Conservation (phyloP, 2,329 filamentous ascomycete genomes). For the Aspergillus sp. region DNA sequence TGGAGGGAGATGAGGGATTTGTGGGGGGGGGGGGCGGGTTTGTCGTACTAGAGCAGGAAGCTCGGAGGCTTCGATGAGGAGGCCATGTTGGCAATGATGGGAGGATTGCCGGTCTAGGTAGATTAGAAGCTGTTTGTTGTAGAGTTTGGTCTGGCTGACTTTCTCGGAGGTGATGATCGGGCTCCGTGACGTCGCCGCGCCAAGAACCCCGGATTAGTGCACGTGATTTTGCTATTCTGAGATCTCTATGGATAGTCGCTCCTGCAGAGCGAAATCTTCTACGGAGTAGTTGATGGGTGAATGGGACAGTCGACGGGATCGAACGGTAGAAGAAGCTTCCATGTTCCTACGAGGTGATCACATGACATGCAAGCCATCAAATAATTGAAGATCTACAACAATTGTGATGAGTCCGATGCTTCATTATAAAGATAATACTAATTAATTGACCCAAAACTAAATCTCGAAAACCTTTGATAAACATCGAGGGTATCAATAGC, state of each 20-base stretch:
- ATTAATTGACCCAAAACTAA: neutral
- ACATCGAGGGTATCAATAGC: constrained; percentile 12
- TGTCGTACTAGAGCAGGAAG: constrained; percentile 70
- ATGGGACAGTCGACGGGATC: too few species aligned
- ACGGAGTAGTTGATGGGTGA: too few species aligned
- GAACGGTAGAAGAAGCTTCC: neutral
- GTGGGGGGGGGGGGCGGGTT: neutral
- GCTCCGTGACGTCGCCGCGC: constrained; percentile 24
- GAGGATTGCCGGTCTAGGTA: neutral
- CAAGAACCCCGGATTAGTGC: constrained; percentile 17
- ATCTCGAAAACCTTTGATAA: neutral
- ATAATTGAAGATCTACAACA: too few species aligned
- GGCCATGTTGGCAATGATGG: constrained; percentile 54
- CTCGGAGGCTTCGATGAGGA: constrained; percentile 67
- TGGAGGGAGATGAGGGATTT: constrained; percentile 9
- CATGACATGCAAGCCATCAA: too few species aligned
- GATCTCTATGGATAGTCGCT: neutral
- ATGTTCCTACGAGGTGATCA: neutral
- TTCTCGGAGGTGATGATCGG: neutral
- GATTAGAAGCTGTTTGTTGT: neutral
- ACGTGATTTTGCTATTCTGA: constrained; percentile 7
- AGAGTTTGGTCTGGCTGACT: neutral
- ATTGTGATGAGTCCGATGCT: neutral
- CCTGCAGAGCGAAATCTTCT: too few species aligned
- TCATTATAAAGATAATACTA: neutral